Evolutionary conservation across 2,329 filamentous ascomycete genomes (phyloP).

Genomic region (Capronia americana): DNA sequence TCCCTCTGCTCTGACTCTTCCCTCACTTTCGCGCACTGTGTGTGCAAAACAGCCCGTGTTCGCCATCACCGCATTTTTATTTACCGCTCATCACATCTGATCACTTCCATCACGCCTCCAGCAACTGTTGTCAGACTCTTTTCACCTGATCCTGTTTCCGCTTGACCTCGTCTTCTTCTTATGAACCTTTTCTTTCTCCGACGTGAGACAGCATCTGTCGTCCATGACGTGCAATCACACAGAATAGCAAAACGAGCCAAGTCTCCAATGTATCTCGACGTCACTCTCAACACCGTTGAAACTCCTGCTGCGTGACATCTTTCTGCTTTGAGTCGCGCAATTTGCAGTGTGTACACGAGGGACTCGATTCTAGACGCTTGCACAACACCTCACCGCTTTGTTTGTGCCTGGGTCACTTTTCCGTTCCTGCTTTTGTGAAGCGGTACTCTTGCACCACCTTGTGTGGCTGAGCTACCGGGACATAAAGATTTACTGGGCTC

Average conservation of each 20-base stretch:
- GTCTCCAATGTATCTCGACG: constrained; percentile 38
- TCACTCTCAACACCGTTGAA: constrained; percentile 32
- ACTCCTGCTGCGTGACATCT: constrained; percentile 35
- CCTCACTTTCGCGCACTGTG: constrained; percentile 6
- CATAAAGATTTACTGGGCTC: constrained; percentile 29
- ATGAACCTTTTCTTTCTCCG: constrained; percentile 29
- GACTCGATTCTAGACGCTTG: constrained; percentile 17
- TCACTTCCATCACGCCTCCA: constrained; percentile 31
- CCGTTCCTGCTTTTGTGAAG: constrained; percentile 26
- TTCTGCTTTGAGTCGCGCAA: constrained; percentile 27
- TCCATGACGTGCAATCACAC: constrained; percentile 33
- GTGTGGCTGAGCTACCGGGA: constrained; percentile 5
- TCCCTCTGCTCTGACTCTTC: constrained; percentile 13
- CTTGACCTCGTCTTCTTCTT: constrained; percentile 17
- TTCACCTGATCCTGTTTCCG: constrained; percentile 12
- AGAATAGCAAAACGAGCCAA: constrained; percentile 32
- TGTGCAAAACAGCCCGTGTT: constrained; percentile 9
- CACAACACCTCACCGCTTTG: constrained; percentile 31
- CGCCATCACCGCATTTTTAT: constrained; percentile 23
- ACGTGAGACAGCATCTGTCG: constrained; percentile 37
- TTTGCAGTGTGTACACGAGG: constrained; percentile 27
- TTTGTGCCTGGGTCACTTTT: constrained; percentile 23
- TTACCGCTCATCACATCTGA: constrained; percentile 26
- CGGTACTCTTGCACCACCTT: constrained; percentile 20
- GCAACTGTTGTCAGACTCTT: constrained; percentile 16